A percentile compares a stretch with the other conserved stretches of the same genome.
Conservation (phyloP, 345 rosid genomes). For the Lepidium sativum region DNA sequence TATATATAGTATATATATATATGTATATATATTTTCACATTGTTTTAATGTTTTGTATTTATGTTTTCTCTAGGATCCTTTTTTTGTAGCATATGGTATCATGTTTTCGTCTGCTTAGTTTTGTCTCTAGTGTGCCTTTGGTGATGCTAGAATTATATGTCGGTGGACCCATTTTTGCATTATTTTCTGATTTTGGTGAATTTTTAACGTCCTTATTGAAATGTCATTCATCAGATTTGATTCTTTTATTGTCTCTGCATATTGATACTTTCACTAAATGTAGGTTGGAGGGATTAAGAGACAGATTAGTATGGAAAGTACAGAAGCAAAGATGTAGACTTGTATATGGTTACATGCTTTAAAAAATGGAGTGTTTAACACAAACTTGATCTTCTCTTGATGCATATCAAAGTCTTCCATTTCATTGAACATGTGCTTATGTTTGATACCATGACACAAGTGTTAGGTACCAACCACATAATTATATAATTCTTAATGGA, state of each 20-base stretch:
- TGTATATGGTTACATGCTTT: background rate
- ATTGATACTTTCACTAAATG: background rate
- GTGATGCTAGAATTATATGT: conserved; percentile 6
- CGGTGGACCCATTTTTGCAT: conserved; percentile 21
- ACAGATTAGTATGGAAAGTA: background rate
- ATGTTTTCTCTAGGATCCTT: background rate
- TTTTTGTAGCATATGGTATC: background rate
- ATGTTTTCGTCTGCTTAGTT: conserved; percentile 8
- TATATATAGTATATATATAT: no score
- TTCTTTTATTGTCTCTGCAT: background rate
- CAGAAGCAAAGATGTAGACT: background rate
- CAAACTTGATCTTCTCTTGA: background rate
- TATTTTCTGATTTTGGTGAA: background rate
- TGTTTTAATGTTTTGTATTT: background rate
- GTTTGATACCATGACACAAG: background rate
- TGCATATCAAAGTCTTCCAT: background rate
- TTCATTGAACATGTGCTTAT: background rate
- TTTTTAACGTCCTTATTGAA: background rate
- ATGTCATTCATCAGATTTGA: background rate
- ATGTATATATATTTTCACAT: background rate
- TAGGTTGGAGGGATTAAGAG: background rate
- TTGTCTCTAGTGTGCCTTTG: conserved; percentile 14
- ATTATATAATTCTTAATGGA: background rate
- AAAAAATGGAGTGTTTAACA: background rate
- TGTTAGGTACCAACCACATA: background rate